These are phyloP conservation scores for Populus tremula DNA, from an alignment of 345 rosid genomes.

Conservation along the genomic window DNA sequence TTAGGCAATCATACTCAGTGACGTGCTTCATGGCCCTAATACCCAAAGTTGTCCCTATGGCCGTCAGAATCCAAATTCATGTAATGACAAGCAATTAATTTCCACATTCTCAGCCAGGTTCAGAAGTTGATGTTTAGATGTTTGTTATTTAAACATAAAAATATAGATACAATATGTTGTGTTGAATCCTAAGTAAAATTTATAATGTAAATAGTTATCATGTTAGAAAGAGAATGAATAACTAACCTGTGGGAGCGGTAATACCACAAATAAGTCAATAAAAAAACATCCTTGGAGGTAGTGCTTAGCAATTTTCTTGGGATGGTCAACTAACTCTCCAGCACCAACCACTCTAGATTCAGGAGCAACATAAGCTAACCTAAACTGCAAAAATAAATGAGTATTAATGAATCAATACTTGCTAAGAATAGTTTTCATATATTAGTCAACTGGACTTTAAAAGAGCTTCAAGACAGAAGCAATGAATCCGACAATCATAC, in stretches of 20 bases:
- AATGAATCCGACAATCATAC: not conserved
- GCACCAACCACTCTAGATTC: conserved; percentile 82
- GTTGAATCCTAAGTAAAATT: not conserved
- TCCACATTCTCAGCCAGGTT: not conserved
- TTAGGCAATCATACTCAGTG: not conserved
- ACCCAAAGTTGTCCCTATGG: not conserved
- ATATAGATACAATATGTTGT: not conserved
- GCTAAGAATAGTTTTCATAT: not conserved
- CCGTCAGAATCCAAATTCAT: not conserved
- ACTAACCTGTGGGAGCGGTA: conserved; percentile 91
- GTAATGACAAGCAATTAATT: not conserved
- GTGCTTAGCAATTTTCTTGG: conserved; percentile 57
- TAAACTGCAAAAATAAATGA: conserved; percentile 53
- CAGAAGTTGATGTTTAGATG: not conserved
- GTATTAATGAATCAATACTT: not conserved
- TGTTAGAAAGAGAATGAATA: not conserved
- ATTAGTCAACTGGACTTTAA: not conserved
- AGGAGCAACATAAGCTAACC: conserved; percentile 79
- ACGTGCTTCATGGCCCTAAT: not conserved
- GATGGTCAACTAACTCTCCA: conserved; percentile 86
- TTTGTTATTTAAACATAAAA: not conserved
- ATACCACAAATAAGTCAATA: conserved; percentile 54
- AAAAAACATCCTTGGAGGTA: conserved; percentile 57
- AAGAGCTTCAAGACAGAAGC: not conserved
- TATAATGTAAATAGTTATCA: not conserved